Conservation (phyloP, 73 alveolate species). For the Symbiodinium pilosum region DNA sequence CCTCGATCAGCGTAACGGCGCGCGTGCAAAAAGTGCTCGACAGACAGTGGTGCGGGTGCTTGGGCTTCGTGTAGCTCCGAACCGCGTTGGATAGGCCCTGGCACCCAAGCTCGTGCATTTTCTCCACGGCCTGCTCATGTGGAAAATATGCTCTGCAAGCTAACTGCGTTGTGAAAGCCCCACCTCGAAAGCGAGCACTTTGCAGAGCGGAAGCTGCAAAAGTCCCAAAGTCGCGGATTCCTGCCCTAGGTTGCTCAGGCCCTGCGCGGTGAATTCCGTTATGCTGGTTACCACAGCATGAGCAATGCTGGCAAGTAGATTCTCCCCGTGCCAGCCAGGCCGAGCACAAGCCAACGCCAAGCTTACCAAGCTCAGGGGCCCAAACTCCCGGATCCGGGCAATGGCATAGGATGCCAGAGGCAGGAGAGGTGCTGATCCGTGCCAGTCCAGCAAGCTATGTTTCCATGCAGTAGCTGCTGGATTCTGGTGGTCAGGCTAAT, state of each 20-base stretch:
- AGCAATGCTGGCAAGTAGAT: neutral
- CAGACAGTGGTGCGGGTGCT: neutral
- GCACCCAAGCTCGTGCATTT: neutral
- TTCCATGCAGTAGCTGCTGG: neutral
- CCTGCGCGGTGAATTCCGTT: neutral
- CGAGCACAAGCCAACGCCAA: neutral
- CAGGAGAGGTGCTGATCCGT: neutral
- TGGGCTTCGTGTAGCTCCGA: neutral
- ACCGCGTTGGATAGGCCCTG: conserved; percentile 1
- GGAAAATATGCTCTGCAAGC: no score
- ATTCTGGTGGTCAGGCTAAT: neutral
- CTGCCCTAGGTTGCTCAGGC: neutral
- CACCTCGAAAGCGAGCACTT: neutral
- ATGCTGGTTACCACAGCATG: neutral
- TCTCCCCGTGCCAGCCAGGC: neutral
- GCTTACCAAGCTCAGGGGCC: conserved; percentile 14
- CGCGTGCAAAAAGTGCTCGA: neutral
- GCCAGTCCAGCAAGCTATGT: neutral
- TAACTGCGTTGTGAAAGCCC: no score
- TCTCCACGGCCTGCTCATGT: neutral
- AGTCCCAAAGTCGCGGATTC: neutral
- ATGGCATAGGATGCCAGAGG: neutral
- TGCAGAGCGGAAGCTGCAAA: no score
- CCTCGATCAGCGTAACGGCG: neutral
- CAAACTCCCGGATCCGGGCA: neutral